Evolutionary conservation across 768 basidiomycete genomes (phyloP).

Genomic region (Gelatoporia subvermispora): DNA sequence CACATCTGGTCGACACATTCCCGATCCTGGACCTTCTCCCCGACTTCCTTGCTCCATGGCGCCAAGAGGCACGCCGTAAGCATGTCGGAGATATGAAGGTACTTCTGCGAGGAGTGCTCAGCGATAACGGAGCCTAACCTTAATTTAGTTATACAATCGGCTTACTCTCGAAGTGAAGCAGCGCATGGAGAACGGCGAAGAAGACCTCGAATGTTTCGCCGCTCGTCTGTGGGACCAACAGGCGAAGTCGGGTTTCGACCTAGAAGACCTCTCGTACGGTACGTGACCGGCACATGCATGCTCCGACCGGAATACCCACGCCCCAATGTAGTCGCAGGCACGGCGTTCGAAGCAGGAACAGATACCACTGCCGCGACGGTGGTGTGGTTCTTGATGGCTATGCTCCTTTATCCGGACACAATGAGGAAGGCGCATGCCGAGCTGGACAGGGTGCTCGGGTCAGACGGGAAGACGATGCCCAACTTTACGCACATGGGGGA

Average conservation of each 20-base stretch:
- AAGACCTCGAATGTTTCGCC: constrained; percentile 14
- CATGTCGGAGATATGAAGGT: constrained; percentile 12
- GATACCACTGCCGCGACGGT: constrained; percentile 14
- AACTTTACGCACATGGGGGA: not conserved
- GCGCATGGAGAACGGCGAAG: constrained; percentile 12
- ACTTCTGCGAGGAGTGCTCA: not conserved
- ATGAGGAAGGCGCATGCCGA: constrained; percentile 2
- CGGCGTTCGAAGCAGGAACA: constrained; percentile 21
- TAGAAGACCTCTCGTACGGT: constrained; percentile 11
- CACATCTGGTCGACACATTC: constrained; percentile 7
- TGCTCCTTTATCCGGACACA: not conserved
- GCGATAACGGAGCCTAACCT: not conserved
- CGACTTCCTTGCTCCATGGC: constrained; percentile 13
- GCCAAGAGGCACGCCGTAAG: constrained; percentile 9
- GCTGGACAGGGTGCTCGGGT: constrained; percentile 1
- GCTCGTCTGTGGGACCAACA: constrained; percentile 14
- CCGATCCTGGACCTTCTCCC: constrained; percentile 24
- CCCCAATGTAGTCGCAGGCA: constrained; percentile 9
- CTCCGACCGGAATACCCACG: not conserved
- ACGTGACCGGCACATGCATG: not conserved
- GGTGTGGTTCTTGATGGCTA: not conserved
- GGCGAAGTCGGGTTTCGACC: constrained; percentile 9
- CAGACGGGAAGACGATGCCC: not conserved
- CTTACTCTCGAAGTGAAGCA: constrained; percentile 19
- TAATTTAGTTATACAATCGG: constrained; percentile 15